Evolutionary conservation across 257 asterid species (phyloP), one percentile per base, ranked within the genome.

Genomic region (Solanum gracilifrons): DNA sequence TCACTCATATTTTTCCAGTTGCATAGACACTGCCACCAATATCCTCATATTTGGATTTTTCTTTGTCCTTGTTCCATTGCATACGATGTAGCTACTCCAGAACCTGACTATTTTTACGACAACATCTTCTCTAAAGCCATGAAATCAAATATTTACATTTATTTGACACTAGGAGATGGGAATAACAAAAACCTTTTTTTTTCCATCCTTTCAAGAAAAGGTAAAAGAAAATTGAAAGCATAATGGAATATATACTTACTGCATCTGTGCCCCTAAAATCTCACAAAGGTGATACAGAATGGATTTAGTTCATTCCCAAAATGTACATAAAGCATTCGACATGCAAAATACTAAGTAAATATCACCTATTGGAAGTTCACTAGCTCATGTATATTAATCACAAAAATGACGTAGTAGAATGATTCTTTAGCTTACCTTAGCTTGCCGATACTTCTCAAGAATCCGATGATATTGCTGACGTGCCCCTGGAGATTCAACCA

Each of bases 391-490:
- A 29, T 27, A 43, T 43, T 29, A 46, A 48, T 82, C 41, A 82
- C 69, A 79, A 21, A 79, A 82, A 48, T 48, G 69, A 20, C 12
- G 1, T 31, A 8, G 69, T 84, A 64, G 32, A 33, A 72, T 73
- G 51, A 64, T 46, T 69, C 21, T 69, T 32, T 37, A 66, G 82
- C 73, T 90, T 94, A 97, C 99, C 99, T 95, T 96, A 85, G 98
- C 95, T 91, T 96, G 93, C 58, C 95, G 95, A 87, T 93, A 96
- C 88, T 90, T 96, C 88, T 92, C 89, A 90, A 97, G 97, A 69
- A 95, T 86, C 84, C 99, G 98, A 68, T 87, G 97, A 84, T 97
- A 97, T 80, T 97, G 99, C 88, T 90, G 95, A 7, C 99, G 98
- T 51, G 99, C 99, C 87, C 88, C 91, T 3, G 94, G 92, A 80